Base-by-base conservation (phyloP, 2,329 filamentous ascomycete species). In the Decorospora gaudefroyi region DNA sequence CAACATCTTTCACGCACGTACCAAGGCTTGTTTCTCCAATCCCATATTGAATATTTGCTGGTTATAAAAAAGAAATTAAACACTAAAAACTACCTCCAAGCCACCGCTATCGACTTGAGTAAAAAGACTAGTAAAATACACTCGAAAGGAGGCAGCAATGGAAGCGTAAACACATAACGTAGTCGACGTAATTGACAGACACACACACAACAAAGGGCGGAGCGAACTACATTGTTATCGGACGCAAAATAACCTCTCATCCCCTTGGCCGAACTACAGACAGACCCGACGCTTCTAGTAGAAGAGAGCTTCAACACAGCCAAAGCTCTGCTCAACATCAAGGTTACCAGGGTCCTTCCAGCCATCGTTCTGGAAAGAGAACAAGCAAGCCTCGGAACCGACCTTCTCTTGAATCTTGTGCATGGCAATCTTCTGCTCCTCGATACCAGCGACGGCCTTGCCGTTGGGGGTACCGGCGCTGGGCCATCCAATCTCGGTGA, bases 401-500 rank as follows among this genome's bases (percentile, higher is more conserved):
- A 82, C 79, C 51, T 74, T 74, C 60, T 80, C 62, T 55, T 84
- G 74, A 68, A 97, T 92, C 45, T 81, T 81, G 54, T 79, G 69
- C 69, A 97, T 83, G 60, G 92, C 92, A 29, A 65, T 71, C 36
- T 74, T 74, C 80, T 97, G 92, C 75, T 92, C 76, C 1, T 66
- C 28, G 4, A 58, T 35, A 58, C 87, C 84, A 43, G 91, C 83
- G 60, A 88, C 76, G 46, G 90, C 90, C 13, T 67, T 67, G 49
- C 88, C 89, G 74, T 93, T 92, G 45, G 81, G 72, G 19, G 71
- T 61, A 67, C 91, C 91, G 6, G 68, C 57, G 40, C 76, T 84
- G 55, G 92, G 92, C 90, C 91, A 97, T 64, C 92, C 92, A 44
- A 87, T 88, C 84, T 97, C 92, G 59, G 95, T 79, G 75, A 92